These are phyloP conservation scores for Macrophomina tecta DNA, from an alignment of 2,329 filamentous ascomycete genomes.

Conservation along the genomic window DNA sequence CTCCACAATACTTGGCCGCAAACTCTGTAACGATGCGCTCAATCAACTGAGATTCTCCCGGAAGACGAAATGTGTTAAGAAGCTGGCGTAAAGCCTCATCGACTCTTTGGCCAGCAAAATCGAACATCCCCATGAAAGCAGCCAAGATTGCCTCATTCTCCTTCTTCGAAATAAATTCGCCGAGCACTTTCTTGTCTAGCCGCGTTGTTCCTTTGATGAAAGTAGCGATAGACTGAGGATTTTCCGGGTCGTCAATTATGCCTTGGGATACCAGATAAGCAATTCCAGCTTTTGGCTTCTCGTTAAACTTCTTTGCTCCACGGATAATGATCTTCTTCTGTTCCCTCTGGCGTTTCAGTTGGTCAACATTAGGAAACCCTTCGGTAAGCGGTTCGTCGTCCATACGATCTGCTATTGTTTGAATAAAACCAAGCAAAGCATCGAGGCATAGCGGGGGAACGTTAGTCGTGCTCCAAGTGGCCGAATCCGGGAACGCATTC, in stretches of 20 bases:
- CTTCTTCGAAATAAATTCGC: slow-evolving; percentile 91
- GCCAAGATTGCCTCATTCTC: slow-evolving; percentile 84
- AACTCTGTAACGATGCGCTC: slow-evolving; percentile 90
- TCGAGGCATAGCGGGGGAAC: slow-evolving; percentile 94
- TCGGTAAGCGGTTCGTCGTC: slow-evolving; percentile 70
- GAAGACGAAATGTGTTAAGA: slow-evolving; percentile 90
- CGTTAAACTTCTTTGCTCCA: slow-evolving; percentile 91
- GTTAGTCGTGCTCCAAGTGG: slow-evolving; percentile 98
- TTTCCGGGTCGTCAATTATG: slow-evolving; percentile 76
- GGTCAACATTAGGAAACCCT: slow-evolving; percentile 69
- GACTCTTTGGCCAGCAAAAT: slow-evolving; percentile 84
- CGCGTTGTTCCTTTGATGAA: slow-evolving; percentile 89
- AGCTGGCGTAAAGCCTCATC: slow-evolving; percentile 88
- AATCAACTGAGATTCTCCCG: slow-evolving; percentile 91
- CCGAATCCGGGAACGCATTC: slow-evolving; percentile 95
- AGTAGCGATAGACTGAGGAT: slow-evolving; percentile 78
- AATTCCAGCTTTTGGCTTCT: slow-evolving; percentile 87
- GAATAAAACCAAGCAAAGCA: slow-evolving; percentile 86
- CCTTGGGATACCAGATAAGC: slow-evolving; percentile 84
- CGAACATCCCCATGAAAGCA: slow-evolving; percentile 84
- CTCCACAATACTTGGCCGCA: slow-evolving; percentile 79
- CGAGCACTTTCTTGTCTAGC: slow-evolving; percentile 87
- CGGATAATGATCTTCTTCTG: slow-evolving; percentile 89
- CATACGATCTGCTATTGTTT: slow-evolving; percentile 87
- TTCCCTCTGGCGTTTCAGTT: slow-evolving; percentile 73